Conservation (phyloP, 2,329 filamentous ascomycete species). For the Parastagonospora avenae region DNA sequence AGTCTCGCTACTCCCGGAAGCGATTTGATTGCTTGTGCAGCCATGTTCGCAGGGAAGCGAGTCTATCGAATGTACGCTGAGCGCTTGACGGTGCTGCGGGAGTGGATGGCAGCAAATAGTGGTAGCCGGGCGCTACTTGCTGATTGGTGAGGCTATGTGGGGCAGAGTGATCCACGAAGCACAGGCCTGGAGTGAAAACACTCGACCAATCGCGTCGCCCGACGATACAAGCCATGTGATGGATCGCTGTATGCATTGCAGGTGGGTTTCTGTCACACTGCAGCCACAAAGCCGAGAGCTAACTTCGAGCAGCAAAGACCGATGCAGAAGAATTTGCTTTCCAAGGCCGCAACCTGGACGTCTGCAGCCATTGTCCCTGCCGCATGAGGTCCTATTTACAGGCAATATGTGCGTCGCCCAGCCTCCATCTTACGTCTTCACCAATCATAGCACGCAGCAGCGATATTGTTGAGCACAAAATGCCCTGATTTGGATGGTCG, state of each 20-base stretch:
- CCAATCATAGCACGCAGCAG: conserved; percentile 24
- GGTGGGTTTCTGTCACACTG: conserved; percentile 38
- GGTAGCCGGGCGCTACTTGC: conserved; percentile 14
- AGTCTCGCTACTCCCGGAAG: conserved; percentile 31
- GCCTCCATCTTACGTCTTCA: conserved; percentile 5
- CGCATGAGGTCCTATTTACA: conserved; percentile 41
- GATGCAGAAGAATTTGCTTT: conserved; percentile 24
- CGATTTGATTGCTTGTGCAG: conserved; percentile 42
- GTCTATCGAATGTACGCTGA: conserved; percentile 44
- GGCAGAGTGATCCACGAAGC: conserved; percentile 29
- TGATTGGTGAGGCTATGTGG: conserved; percentile 31
- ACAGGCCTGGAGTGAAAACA: conserved; percentile 36
- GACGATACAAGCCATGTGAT: conserved; percentile 33
- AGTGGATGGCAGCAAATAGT: conserved; percentile 35
- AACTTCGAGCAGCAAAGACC: conserved; percentile 16
- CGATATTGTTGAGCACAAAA: conserved; percentile 33
- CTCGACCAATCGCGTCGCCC: conserved; percentile 25
- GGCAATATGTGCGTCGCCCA: conserved; percentile 24
- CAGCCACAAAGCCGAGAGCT: conserved; percentile 20
- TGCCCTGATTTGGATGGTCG: conserved; percentile 33
- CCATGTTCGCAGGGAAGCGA: conserved; percentile 37
- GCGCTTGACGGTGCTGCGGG: conserved; percentile 40
- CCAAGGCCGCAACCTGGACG: conserved; percentile 10
- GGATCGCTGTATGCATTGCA: conserved; percentile 28
- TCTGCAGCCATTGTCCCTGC: conserved; percentile 28